A percentile compares a stretch with the other conserved stretches of the same genome.
phyloP scores from a whole-genome alignment of 2,329 filamentous ascomycete species.

The Colletotrichum orchidophilum region DNA sequence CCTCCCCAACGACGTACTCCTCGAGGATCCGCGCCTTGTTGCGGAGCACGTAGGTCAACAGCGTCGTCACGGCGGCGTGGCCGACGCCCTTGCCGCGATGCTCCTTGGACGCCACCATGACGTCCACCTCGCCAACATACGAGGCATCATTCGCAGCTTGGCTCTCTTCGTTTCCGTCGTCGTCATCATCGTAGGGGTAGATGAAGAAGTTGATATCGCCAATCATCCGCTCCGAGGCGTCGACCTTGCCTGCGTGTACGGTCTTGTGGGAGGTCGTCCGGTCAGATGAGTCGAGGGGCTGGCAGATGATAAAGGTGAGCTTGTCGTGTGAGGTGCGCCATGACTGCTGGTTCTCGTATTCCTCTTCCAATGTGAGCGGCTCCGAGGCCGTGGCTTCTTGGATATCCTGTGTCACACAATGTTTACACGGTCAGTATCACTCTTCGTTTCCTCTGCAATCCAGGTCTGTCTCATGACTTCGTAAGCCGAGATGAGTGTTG shows the following conservation, averaged over 20 bases:
- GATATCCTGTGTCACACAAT: constrained; percentile 63
- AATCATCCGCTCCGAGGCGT: constrained; percentile 67
- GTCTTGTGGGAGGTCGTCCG: background rate
- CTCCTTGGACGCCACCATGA: constrained; percentile 78
- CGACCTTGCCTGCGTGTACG: constrained; percentile 53
- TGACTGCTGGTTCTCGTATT: constrained; percentile 89
- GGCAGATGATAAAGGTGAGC: constrained; percentile 88
- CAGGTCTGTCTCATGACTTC: background rate
- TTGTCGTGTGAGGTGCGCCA: constrained; percentile 89
- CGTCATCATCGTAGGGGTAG: constrained; percentile 63
- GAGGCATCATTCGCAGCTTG: constrained; percentile 16
- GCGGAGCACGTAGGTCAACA: constrained; percentile 73
- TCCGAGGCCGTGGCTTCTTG: constrained; percentile 90
- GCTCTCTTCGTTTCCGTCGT: constrained; percentile 46
- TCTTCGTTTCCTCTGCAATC: no score
- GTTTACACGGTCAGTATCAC: background rate
- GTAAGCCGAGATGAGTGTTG: background rate
- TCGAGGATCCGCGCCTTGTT: constrained; percentile 63
- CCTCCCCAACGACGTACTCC: constrained; percentile 49
- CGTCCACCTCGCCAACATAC: constrained; percentile 78
- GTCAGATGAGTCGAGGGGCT: constrained; percentile 45
- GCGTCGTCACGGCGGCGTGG: constrained; percentile 68
- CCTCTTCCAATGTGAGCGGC: constrained; percentile 79
- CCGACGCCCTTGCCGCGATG: constrained; percentile 73
- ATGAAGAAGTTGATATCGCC: constrained; percentile 88